Conservation (phyloP, 805 yeast species). For the Candida insectalens region DNA sequence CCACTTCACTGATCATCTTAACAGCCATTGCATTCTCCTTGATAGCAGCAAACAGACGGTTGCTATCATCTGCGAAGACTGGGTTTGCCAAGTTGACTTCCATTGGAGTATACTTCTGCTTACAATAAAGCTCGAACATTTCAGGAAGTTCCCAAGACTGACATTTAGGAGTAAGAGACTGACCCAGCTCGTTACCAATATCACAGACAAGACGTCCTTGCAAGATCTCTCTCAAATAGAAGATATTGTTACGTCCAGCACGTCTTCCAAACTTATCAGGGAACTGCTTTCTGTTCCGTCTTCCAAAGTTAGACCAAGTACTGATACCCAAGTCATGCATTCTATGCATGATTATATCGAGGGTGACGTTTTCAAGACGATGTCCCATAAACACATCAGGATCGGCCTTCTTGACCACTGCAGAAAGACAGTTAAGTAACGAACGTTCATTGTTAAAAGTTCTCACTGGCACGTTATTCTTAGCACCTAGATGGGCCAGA, state of each 20-base stretch:
- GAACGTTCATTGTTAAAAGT: conserved; percentile 66
- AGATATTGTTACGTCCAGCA: conserved; percentile 35
- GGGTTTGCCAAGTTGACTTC: conserved; percentile 70
- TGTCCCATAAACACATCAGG: conserved; percentile 93
- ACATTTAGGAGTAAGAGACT: conserved; percentile 82
- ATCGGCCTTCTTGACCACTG: conserved; percentile 60
- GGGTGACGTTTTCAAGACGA: conserved; percentile 63
- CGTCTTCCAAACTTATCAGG: conserved; percentile 61
- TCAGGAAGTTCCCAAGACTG: conserved; percentile 91
- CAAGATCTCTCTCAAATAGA: conserved; percentile 54
- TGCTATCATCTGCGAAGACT: conserved; percentile 57
- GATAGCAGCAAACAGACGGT: conserved; percentile 57
- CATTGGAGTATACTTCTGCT: conserved; percentile 45
- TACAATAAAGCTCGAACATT: conserved; percentile 78
- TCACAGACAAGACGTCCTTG: conserved; percentile 89
- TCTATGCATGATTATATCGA: conserved; percentile 75
- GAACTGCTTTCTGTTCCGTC: conserved; percentile 68
- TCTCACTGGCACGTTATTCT: conserved; percentile 41
- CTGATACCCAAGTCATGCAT: conserved; percentile 65
- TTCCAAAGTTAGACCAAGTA: conserved; percentile 77
- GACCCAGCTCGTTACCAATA: conserved; percentile 90
- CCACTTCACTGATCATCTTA: conserved; percentile 63
- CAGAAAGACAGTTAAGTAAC: conserved; percentile 65
- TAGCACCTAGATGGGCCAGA: conserved; percentile 48
- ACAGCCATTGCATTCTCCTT: conserved; percentile 61